These are phyloP conservation scores for Colletotrichum trifolii DNA, from an alignment of 2,329 filamentous ascomycete species.

Conservation along the genomic window DNA sequence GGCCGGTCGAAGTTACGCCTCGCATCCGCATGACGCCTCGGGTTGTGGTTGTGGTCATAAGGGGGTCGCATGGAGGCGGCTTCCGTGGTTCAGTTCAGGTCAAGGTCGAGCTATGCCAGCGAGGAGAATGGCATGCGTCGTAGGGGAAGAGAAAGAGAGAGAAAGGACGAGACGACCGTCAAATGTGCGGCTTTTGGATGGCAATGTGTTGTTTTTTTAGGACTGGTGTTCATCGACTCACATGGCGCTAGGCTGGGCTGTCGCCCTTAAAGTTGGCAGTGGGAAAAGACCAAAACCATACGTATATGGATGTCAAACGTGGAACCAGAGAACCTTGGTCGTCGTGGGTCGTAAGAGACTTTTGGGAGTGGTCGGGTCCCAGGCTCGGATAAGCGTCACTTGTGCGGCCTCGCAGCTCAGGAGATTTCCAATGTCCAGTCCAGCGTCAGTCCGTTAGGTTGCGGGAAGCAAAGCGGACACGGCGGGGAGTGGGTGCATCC, in stretches of 20 bases:
- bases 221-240: slow-evolving; percentile 32
- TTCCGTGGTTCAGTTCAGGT: slow-evolving; percentile 1
- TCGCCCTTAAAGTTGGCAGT: slow-evolving; percentile 36
- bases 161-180: too few relatives aligned
- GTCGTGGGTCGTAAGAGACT: slow-evolving; percentile 36
- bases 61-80: slow-evolving; percentile 31
- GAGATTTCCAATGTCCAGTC: slow-evolving; percentile 12
- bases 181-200: background rate
- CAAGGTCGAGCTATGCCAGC: slow-evolving; percentile 1
- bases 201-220: slow-evolving; percentile 7
- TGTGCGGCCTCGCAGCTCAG: slow-evolving; percentile 26
- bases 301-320: slow-evolving; percentile 35
- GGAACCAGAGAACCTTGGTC: slow-evolving; percentile 34
- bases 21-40: slow-evolving; percentile 29
- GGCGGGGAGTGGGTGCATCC: slow-evolving; percentile 37
- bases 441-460: background rate
- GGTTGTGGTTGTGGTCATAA: slow-evolving; percentile 8
- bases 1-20: slow-evolving; percentile 29
- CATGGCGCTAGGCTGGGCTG: slow-evolving; percentile 38
- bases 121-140: slow-evolving; percentile 12
- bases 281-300: slow-evolving; percentile 36
- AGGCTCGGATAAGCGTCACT: slow-evolving; percentile 34
- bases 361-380: slow-evolving; percentile 35
- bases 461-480: slow-evolving; percentile 29
- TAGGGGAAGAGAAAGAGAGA: slow-evolving; percentile 5